Base-by-base conservation (phyloP, 2,329 filamentous ascomycete genomes). In the Aureobasidium leucospermi region DNA sequence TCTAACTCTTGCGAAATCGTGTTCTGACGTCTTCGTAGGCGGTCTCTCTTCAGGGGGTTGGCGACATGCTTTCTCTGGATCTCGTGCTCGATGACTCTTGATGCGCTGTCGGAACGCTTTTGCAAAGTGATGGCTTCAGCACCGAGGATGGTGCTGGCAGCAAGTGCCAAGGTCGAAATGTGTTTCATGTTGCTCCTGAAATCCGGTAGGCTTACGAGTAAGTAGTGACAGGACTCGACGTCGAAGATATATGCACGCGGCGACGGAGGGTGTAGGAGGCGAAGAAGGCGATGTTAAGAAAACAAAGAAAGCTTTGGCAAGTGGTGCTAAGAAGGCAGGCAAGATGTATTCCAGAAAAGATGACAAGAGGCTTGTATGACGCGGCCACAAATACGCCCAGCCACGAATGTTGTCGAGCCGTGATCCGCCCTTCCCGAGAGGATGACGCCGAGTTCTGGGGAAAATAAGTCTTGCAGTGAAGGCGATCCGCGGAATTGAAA, bases 1-100 rank as follows among this genome's bases (percentile, higher is more conserved):
- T 81, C 78, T 55, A 85, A 72, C 2, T 68, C 71, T 62, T 78
- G 74, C 36, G 71, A 69, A 6, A 82, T 72, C 0, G 77, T 78
- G 52, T 75, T 66, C 58, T 70, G 70, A 58, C 73, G 74, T 63
- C 77, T 71, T 58, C 79, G 74, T 61, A 75, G 65, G 45, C 68
- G 73, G 63, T 83, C 79, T 65, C 77, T 74, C 28, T 68, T 65
- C 15, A 80, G 61, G 2, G 79, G 79, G 64, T 81, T 73, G 3
- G 63, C 43, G 32, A 80, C 68, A 60, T 76, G 64, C 61, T 73
- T 76, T 43, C 81, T 77, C 63, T 80, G 72, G 43, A 82, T 81
- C 56, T 79, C 75, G 57, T 82, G 72, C 13, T 75, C 68, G 19
- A 83, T 70, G 13, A 81, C 79, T 52, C 70, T 72, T 3, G 79